A percentile compares a stretch with the other conserved stretches of the same genome.
phyloP scores from a whole-genome alignment of 768 basidiomycete species.

The Leucogyrophana mollusca region DNA sequence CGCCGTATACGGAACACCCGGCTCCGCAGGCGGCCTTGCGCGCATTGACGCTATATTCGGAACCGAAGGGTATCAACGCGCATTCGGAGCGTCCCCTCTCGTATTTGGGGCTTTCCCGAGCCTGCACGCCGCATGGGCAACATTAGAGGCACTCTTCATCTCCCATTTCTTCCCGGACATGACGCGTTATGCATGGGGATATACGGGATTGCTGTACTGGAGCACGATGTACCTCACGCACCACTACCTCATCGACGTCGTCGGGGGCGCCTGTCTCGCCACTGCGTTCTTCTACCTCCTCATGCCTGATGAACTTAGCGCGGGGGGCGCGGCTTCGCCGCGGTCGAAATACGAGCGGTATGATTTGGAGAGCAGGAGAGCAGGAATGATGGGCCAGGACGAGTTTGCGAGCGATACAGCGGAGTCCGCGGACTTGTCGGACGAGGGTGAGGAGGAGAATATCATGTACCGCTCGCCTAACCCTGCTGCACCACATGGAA shows the following conservation, averaged over 20 bases:
- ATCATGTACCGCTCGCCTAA: conserved; percentile 72
- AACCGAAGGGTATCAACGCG: conserved; percentile 67
- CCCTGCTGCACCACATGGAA: conserved; percentile 16
- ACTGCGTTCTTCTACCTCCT: conserved; percentile 84
- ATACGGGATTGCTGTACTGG: conserved; percentile 90
- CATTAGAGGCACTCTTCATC: conserved; percentile 90
- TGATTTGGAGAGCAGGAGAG: conserved; percentile 58
- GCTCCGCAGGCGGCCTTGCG: conserved; percentile 89
- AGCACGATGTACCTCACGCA: conserved; percentile 98
- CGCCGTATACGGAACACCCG: conserved; percentile 88
- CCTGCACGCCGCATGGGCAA: conserved; percentile 87
- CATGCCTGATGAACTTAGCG: conserved; percentile 75
- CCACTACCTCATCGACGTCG: conserved; percentile 98
- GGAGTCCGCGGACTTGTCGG: conserved; percentile 57
- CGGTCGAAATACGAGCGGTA: conserved; percentile 72
- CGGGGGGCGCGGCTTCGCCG: conserved; percentile 8
- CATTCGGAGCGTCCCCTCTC: conserved; percentile 86
- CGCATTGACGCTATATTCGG: conserved; percentile 91
- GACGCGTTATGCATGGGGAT: conserved; percentile 71
- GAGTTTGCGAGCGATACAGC: conserved; percentile 34
- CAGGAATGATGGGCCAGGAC: conserved; percentile 26
- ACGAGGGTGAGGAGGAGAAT: conserved; percentile 60
- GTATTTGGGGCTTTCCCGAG: conserved; percentile 98
- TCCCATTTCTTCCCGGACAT: conserved; percentile 90
- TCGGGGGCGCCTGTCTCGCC: conserved; percentile 89